Percentiles rank a stretch among this genome's conserved stretches.
These are phyloP conservation scores for Clavispora fructus DNA, from an alignment of 805 yeast species.

Conservation along the genomic window DNA sequence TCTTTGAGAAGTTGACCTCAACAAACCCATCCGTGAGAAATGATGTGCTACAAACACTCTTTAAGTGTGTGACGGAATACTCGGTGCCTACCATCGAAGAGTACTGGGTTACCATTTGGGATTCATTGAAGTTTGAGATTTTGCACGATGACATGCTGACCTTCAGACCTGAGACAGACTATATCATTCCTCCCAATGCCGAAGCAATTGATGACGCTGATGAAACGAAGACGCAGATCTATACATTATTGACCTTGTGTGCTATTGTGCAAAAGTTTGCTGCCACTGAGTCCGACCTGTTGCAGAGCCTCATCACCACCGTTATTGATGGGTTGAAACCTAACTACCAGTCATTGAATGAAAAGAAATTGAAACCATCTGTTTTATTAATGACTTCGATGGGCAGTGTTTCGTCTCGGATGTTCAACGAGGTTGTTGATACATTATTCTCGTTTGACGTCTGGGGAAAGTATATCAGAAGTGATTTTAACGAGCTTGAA, in stretches of 20 bases:
- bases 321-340: conserved; percentile 43
- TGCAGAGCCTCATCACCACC: conserved; percentile 31
- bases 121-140: conserved; percentile 83
- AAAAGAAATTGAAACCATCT: conserved; percentile 57
- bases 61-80: conserved; percentile 51
- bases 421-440: conserved; percentile 45
- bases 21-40: conserved; percentile 67
- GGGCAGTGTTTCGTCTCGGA: conserved; percentile 40
- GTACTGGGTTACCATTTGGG: conserved; percentile 77
- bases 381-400: conserved; percentile 54
- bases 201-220: conserved; percentile 28
- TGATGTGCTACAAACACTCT: conserved; percentile 66
- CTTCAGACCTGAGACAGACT: conserved; percentile 21
- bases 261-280: conserved; percentile 32
- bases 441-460: conserved; percentile 30
- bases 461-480: conserved; percentile 36
- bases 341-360: conserved; percentile 44
- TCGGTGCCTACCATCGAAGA: conserved; percentile 43
- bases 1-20: conserved; percentile 75
- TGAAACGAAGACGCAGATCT: conserved; percentile 30
- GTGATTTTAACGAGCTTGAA: conserved; percentile 12
- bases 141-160: conserved; percentile 59
- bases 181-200: conserved; percentile 23
- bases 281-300: conserved; percentile 15
- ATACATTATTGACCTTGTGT: conserved; percentile 30